Conservation (phyloP, 1,139 yeast genomes). For the Lodderomyces metapsilosis region DNA sequence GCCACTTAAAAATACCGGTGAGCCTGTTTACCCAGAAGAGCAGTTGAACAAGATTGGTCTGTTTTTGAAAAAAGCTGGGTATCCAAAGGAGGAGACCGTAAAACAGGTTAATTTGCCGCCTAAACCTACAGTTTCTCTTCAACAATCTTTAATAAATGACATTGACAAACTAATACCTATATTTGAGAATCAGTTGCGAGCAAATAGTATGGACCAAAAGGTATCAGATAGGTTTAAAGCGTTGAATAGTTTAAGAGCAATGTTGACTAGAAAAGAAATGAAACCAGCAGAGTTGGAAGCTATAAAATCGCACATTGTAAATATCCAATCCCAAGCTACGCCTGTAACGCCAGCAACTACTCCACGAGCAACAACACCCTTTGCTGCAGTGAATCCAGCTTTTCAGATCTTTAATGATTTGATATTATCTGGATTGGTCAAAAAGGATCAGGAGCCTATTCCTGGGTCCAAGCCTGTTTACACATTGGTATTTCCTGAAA, state of each 20-base stretch:
- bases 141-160: constrained; percentile 37
- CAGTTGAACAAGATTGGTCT: constrained; percentile 72
- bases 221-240: constrained; percentile 40
- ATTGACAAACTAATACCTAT: constrained; percentile 43
- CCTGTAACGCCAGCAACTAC: constrained; percentile 11
- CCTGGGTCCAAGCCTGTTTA: constrained; percentile 43
- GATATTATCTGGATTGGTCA: constrained; percentile 37
- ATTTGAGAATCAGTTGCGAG: constrained; percentile 30
- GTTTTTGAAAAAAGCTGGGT: constrained; percentile 55
- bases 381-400: constrained; percentile 16
- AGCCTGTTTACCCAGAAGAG: constrained; percentile 70
- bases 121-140: constrained; percentile 8
- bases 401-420: constrained; percentile 29
- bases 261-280: constrained; percentile 39
- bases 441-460: constrained; percentile 42
- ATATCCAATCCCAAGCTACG: constrained; percentile 32
- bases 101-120: constrained; percentile 1
- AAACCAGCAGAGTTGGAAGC: constrained; percentile 42
- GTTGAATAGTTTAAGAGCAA: constrained; percentile 40
- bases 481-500: constrained; percentile 36
- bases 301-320: constrained; percentile 32
- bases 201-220: constrained; percentile 32
- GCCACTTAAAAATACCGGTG: constrained; percentile 54
- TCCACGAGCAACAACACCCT: constrained; percentile 10
- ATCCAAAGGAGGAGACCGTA: constrained; percentile 9